These are phyloP conservation scores for Takashimella tepidaria DNA, from an alignment of 1,284 basidiomycete genomes.

Conservation along the genomic window DNA sequence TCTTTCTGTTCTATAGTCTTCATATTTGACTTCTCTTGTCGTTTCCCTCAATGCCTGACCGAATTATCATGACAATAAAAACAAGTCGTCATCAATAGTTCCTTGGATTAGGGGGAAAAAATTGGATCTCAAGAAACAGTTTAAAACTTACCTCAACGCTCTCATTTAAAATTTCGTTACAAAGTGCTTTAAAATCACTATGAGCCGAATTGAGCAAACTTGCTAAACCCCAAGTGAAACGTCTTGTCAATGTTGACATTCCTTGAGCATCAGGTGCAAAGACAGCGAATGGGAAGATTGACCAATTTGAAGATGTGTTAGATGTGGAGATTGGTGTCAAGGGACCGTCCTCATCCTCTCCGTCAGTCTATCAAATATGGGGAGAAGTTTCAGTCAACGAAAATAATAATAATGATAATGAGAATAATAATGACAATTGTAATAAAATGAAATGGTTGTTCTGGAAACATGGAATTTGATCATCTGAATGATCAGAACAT, in stretches of 20 bases:
- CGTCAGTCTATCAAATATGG: no score
- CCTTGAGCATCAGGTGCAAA: slow-evolving; percentile 17
- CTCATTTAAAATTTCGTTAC: slow-evolving; percentile 26
- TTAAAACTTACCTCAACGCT: slow-evolving; percentile 17
- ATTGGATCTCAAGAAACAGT: no score
- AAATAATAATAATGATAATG: no score
- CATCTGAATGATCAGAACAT: no score
- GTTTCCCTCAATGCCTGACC: slow-evolving; percentile 24
- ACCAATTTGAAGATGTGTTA: slow-evolving; percentile 5
- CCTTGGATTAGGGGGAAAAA: no score
- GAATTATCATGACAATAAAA: no score
- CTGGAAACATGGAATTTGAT: no score
- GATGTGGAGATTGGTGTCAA: background rate
- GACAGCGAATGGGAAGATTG: slow-evolving; percentile 19
- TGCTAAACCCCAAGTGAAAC: slow-evolving; percentile 38
- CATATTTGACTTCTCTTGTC: slow-evolving; percentile 42
- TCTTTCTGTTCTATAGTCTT: slow-evolving; percentile 40
- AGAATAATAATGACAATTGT: no score
- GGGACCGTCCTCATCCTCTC: slow-evolving; percentile 16
- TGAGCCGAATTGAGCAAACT: slow-evolving; percentile 26
- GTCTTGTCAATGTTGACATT: slow-evolving; percentile 9
- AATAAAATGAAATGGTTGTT: no score
- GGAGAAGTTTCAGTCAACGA: no score
- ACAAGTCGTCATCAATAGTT: no score
- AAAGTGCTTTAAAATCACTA: slow-evolving; percentile 26